Percentiles rank a stretch among this genome's conserved stretches.
Conservation (phyloP, 2,329 filamentous ascomycete species). For the Monosporascus sp. region DNA sequence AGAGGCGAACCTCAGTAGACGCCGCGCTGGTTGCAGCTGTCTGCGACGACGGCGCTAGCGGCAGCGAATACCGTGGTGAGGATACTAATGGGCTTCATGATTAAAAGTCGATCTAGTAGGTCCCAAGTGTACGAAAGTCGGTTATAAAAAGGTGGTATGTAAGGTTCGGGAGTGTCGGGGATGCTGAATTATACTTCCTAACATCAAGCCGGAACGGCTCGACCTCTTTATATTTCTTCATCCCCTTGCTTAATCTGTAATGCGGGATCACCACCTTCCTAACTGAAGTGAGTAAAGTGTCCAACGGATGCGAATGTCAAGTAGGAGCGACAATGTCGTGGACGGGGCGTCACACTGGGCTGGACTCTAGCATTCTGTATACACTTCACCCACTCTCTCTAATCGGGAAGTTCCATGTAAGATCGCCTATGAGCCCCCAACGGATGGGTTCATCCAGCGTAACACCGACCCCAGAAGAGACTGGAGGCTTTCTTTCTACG, state of each 20-base stretch:
- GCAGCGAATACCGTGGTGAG: not conserved
- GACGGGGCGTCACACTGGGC: too few relatives aligned
- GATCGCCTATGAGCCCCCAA: too few relatives aligned
- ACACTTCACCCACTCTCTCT: too few relatives aligned
- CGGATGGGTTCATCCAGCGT: too few relatives aligned
- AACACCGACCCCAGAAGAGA: too few relatives aligned
- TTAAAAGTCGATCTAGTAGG: not conserved
- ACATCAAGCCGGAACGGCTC: not conserved
- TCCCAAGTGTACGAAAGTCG: not conserved
- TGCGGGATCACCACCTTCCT: too few relatives aligned
- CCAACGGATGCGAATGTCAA: too few relatives aligned
- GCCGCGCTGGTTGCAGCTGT: slow-evolving; percentile 5
- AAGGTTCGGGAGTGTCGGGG: not conserved
- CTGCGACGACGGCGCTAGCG: not conserved
- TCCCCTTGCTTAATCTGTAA: not conserved
- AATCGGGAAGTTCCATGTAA: too few relatives aligned
- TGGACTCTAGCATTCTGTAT: too few relatives aligned
- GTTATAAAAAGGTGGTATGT: not conserved
- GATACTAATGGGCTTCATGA: slow-evolving; percentile 2
- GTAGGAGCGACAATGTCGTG: too few relatives aligned
- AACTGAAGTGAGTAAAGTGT: too few relatives aligned
- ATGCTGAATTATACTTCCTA: not conserved
- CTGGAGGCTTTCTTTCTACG: too few relatives aligned
- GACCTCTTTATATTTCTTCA: not conserved
- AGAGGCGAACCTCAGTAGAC: slow-evolving; percentile 5